These are phyloP conservation scores for Tetrapisispora phaffii DNA, from an alignment of 805 yeast genomes.

Conservation along the genomic window DNA sequence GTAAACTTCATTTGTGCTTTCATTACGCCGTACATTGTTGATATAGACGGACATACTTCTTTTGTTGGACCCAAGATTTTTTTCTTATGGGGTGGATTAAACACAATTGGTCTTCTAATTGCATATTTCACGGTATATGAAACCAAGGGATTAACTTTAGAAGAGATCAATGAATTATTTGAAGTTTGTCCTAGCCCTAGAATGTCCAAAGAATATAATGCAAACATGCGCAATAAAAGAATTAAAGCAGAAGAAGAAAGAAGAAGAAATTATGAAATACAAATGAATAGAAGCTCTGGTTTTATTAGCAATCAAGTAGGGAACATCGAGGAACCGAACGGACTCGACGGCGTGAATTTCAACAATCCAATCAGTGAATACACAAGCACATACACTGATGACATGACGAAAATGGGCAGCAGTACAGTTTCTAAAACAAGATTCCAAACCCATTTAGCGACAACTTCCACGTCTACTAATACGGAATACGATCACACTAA, in stretches of 20 bases:
- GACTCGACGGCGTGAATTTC: neutral
- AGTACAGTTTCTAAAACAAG: neutral
- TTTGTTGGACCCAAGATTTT: slow-evolving; percentile 63
- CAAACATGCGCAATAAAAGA: slow-evolving; percentile 4
- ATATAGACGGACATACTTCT: slow-evolving; percentile 41
- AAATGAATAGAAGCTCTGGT: neutral
- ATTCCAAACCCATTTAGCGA: neutral
- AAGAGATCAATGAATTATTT: slow-evolving; percentile 72
- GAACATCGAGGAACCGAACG: too few relatives aligned
- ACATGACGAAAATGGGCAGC: neutral
- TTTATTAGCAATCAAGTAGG: neutral
- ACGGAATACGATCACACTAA: neutral
- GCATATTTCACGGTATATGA: slow-evolving; percentile 65
- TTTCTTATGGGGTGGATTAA: slow-evolving; percentile 71
- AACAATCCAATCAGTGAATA: neutral
- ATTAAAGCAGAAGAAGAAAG: neutral
- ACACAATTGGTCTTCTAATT: slow-evolving; percentile 47
- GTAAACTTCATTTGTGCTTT: slow-evolving; percentile 68
- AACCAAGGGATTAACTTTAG: slow-evolving; percentile 70
- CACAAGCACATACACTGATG: neutral
- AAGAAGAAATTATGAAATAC: neutral
- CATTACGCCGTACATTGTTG: slow-evolving; percentile 61
- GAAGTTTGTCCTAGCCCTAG: slow-evolving; percentile 48
- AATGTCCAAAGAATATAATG: slow-evolving; percentile 37
- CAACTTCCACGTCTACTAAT: neutral